Conservation (phyloP, 768 basidiomycete genomes). For the Nevesoporus exiguus region DNA sequence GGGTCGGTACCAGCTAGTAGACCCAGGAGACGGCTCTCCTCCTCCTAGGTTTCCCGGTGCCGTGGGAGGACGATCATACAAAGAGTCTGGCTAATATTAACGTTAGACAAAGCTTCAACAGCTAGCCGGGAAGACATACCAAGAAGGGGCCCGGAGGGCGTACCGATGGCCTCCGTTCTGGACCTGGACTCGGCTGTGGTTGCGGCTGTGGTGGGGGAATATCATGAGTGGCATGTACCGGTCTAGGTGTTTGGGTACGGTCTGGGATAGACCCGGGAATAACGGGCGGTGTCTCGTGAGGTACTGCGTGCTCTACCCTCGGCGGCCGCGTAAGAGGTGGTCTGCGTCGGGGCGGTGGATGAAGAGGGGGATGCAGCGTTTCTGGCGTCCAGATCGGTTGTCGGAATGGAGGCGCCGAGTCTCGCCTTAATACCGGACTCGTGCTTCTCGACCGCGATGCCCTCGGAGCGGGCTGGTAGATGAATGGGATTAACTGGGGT, state of each 20-base stretch:
- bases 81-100: slow-evolving; percentile 14
- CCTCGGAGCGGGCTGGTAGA: slow-evolving; percentile 47
- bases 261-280: slow-evolving; percentile 8
- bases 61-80: slow-evolving; percentile 26
- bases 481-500: slow-evolving; percentile 52
- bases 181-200: slow-evolving; percentile 16
- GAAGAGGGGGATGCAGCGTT: slow-evolving; percentile 8
- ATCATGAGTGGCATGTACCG: background rate
- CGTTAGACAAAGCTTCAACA: slow-evolving; percentile 5
- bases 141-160: slow-evolving; percentile 20
- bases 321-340: slow-evolving; percentile 5
- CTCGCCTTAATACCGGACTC: slow-evolving; percentile 33
- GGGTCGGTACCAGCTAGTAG: slow-evolving; percentile 25
- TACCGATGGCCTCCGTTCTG: slow-evolving; percentile 22
- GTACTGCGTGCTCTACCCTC: background rate
- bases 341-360: slow-evolving; percentile 5
- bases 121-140: slow-evolving; percentile 7
- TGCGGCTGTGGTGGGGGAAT: slow-evolving; percentile 13
- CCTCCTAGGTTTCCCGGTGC: slow-evolving; percentile 23
- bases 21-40: slow-evolving; percentile 13
- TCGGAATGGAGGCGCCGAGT: slow-evolving; percentile 28
- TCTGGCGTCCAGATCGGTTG: slow-evolving; percentile 23
- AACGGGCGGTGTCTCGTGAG: slow-evolving; percentile 4
- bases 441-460: slow-evolving; percentile 39
- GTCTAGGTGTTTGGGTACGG: slow-evolving; percentile 7